These are phyloP conservation scores for Coemansia sp. DNA, from an alignment of 192 early-diverging fungal genomes.

Conservation along the genomic window DNA sequence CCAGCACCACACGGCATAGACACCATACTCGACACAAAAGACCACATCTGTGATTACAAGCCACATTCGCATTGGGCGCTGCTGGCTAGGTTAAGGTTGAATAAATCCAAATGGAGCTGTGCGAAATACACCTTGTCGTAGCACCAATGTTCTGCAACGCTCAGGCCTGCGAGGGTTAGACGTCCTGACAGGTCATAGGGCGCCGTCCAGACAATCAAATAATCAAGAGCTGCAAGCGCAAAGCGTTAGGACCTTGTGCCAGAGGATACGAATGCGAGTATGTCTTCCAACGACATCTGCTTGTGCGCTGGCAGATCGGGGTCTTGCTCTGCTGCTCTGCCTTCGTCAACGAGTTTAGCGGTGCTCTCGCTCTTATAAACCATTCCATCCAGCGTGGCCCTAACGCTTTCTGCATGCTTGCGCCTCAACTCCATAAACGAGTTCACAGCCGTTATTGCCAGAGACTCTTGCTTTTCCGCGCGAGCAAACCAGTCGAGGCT, in stretches of 20 bases:
- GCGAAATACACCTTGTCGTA: neutral
- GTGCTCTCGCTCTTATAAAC: neutral
- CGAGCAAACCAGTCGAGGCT: constrained; percentile 24
- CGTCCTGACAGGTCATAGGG: neutral
- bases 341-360: neutral
- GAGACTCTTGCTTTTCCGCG: constrained; percentile 41
- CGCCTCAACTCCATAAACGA: constrained; percentile 34
- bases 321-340: neutral
- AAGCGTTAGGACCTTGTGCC: constrained; percentile 12
- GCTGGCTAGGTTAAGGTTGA: too few relatives aligned
- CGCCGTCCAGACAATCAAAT: neutral
- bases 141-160: neutral
- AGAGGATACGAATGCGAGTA: constrained; percentile 46
- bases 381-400: constrained; percentile 18
- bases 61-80: too few relatives aligned
- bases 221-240: neutral
- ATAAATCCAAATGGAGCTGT: too few relatives aligned
- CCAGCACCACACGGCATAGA: too few relatives aligned
- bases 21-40: too few relatives aligned
- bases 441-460: constrained; percentile 39
- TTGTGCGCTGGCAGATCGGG: neutral
- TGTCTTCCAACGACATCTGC: constrained; percentile 34
- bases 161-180: neutral
- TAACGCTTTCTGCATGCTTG: constrained; percentile 28
- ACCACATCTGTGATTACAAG: too few relatives aligned